Conservation (phyloP, 176 grass and related monocot genomes). For the Carex littledalei region DNA sequence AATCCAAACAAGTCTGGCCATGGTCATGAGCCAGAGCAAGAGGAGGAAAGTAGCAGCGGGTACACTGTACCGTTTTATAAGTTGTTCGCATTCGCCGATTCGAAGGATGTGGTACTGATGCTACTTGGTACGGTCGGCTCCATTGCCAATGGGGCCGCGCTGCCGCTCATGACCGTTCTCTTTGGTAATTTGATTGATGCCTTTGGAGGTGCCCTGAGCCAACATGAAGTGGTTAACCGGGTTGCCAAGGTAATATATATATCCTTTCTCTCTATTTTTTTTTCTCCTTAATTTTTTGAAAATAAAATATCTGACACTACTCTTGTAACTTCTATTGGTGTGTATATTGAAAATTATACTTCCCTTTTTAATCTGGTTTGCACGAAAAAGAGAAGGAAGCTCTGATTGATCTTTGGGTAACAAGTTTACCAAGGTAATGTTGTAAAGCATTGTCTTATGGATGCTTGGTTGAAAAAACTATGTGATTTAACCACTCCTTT, state of each 20-base stretch:
- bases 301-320: background rate
- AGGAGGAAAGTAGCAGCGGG: background rate
- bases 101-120: conserved; percentile 61
- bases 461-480: background rate
- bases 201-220: conserved; percentile 62
- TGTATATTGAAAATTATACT: background rate
- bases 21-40: conserved; percentile 5
- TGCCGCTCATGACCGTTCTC: conserved; percentile 91
- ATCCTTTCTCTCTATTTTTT: background rate
- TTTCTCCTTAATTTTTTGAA: background rate
- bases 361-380: background rate
- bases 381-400: background rate
- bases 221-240: conserved; percentile 47
- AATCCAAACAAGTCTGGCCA: background rate
- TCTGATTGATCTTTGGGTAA: background rate
- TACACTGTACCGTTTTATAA: conserved; percentile 68
- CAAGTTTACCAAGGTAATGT: background rate
- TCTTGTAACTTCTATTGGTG: background rate
- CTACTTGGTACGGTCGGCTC: conserved; percentile 60
- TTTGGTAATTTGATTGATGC: conserved; percentile 75
- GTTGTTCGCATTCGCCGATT: conserved; percentile 87
- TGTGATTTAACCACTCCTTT: background rate
- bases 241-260: conserved; percentile 54
- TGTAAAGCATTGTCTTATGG: background rate
- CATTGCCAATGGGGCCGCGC: conserved; percentile 67